Evolutionary conservation across 805 yeast genomes (phyloP).

Genomic region (Suhomyces prunicola): DNA sequence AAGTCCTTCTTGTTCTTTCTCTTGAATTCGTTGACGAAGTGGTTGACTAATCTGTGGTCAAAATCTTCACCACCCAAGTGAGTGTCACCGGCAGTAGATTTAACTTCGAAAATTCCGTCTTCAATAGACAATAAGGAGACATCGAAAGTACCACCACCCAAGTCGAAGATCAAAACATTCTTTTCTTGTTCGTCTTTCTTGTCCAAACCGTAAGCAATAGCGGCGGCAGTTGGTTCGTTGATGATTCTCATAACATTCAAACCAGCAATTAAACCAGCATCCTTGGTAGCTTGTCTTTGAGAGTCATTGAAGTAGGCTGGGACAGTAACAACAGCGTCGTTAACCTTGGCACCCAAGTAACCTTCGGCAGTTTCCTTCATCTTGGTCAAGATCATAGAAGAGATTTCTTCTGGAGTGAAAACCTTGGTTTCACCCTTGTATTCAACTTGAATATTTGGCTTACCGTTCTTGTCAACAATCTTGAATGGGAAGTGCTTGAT

Average conservation of each 20-base stretch:
- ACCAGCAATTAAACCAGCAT: constrained; percentile 33
- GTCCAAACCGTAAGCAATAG: constrained; percentile 44
- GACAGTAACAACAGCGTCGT: constrained; percentile 31
- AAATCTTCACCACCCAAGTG: constrained; percentile 97
- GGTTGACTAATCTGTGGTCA: constrained; percentile 93
- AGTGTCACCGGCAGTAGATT: constrained; percentile 50
- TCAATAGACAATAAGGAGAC: constrained; percentile 46
- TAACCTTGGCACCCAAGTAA: constrained; percentile 24
- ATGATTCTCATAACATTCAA: constrained; percentile 33
- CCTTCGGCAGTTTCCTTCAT: constrained; percentile 34
- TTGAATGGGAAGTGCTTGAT: constrained; percentile 32
- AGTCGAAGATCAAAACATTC: constrained; percentile 48
- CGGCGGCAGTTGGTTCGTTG: constrained; percentile 35
- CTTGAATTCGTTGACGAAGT: constrained; percentile 93
- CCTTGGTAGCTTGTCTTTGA: constrained; percentile 35
- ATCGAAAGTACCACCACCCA: constrained; percentile 46
- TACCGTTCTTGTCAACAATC: constrained; percentile 28
- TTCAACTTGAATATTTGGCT: constrained; percentile 29
- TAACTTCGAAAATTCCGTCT: constrained; percentile 49
- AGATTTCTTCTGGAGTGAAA: constrained; percentile 31
- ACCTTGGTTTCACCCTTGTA: constrained; percentile 33
- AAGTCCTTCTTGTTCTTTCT: constrained; percentile 96
- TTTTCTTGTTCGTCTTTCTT: constrained; percentile 60
- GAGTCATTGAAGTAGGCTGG: constrained; percentile 35
- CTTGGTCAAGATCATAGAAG: constrained; percentile 31